Percentiles rank a stretch among this genome's conserved stretches.
phyloP scores from a whole-genome alignment of 192 early-diverging fungal genomes.

The Podila epigama region DNA sequence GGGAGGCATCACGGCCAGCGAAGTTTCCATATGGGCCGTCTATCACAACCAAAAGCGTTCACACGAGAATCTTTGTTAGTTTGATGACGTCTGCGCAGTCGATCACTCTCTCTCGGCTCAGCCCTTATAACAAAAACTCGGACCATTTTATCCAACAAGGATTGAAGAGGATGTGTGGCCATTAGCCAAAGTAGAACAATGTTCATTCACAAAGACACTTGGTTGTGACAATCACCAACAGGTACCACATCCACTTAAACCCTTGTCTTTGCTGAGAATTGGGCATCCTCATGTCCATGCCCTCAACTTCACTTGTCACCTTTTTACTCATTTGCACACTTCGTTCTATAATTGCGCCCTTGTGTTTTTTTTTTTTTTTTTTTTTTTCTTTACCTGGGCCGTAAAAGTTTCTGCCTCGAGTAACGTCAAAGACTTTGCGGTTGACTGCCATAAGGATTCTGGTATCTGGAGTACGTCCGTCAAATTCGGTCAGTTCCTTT shows the following conservation, averaged over 20 bases:
- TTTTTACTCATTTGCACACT: too few species aligned
- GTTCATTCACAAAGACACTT: too few species aligned
- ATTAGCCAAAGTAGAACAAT: too few species aligned
- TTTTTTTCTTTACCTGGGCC: constrained; percentile 72
- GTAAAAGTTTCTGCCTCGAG: constrained; percentile 83
- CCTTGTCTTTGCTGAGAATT: too few species aligned
- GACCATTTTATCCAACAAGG: too few species aligned
- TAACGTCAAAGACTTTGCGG: constrained; percentile 91
- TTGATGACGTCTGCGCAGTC: background rate
- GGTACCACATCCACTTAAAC: too few species aligned
- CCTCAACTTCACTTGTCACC: too few species aligned
- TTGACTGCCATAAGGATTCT: constrained; percentile 85
- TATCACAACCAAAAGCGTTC: constrained; percentile 7
- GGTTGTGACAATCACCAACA: too few species aligned
- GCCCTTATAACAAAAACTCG: too few species aligned
- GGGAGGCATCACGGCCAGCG: constrained; percentile 95
- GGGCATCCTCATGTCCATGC: too few species aligned
- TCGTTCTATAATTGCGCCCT: background rate
- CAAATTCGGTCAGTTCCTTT: constrained; percentile 72
- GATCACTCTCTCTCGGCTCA: background rate
- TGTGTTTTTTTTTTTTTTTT: background rate
- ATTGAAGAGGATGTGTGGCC: too few species aligned
- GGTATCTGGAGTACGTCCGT: constrained; percentile 69
- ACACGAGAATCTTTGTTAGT: background rate
- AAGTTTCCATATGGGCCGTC: constrained; percentile 96